Conservation (phyloP, 192 early-diverging fungal species). For the Linnemannia schmuckeri region DNA sequence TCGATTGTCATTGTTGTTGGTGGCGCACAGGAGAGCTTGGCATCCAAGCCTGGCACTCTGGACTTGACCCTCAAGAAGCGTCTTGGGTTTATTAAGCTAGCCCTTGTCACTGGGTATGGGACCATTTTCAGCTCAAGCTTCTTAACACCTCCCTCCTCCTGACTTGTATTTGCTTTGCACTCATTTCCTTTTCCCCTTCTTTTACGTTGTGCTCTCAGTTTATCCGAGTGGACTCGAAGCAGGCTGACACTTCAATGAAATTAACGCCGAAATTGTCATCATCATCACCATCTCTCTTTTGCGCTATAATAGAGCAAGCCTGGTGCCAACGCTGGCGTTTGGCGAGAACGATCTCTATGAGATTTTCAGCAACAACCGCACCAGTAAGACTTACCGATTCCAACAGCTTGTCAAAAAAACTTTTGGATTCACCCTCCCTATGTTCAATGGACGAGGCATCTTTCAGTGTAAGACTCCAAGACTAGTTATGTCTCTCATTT, state of each 20-base stretch:
- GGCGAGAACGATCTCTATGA: conserved; percentile 93
- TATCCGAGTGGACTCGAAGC: neutral
- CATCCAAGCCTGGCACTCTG: conserved; percentile 68
- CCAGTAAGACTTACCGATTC: conserved; percentile 68
- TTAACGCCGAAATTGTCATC: neutral
- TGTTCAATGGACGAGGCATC: conserved; percentile 88
- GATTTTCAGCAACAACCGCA: conserved; percentile 75
- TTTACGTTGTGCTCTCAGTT: neutral
- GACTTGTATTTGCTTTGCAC: neutral
- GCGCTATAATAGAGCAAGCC: conserved; percentile 61
- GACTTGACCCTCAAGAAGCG: conserved; percentile 83
- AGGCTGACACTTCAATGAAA: neutral
- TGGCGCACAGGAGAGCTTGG: conserved; percentile 87
- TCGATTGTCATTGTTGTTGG: conserved; percentile 89
- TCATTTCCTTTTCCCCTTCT: neutral
- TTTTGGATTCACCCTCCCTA: conserved; percentile 76
- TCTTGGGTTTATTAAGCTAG: conserved; percentile 90
- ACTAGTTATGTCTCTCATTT: neutral
- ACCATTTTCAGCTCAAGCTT: neutral
- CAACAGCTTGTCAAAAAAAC: conserved; percentile 76
- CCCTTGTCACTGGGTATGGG: conserved; percentile 72
- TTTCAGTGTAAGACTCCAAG: conserved; percentile 76
- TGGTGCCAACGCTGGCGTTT: conserved; percentile 93
- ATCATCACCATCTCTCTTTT: neutral
- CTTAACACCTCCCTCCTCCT: neutral